A percentile compares a stretch with the other conserved stretches of the same genome.
These are phyloP conservation scores for Wilcoxina mikolae DNA, from an alignment of 495 filamentous ascomycete genomes.

Conservation along the genomic window DNA sequence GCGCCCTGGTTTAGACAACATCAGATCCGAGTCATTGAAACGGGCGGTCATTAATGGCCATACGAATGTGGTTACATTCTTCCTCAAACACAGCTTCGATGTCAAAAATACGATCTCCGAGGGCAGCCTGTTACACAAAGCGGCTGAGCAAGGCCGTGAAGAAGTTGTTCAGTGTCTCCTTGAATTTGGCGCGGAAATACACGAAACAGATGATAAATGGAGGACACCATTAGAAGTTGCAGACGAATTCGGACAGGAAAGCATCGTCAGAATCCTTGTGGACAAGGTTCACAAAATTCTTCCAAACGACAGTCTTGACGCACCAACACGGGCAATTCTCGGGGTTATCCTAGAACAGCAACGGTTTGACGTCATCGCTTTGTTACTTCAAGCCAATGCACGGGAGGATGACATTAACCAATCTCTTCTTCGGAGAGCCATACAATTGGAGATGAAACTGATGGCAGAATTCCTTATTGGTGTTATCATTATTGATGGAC, in stretches of 20 bases:
- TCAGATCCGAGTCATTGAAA: too few relatives aligned
- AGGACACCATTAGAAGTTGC: constrained; percentile 1
- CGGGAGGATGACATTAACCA: neutral
- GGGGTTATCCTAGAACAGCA: neutral
- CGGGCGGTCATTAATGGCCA: too few relatives aligned
- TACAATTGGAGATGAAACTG: neutral
- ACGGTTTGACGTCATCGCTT: neutral
- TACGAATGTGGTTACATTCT: too few relatives aligned
- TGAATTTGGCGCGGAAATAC: constrained; percentile 1
- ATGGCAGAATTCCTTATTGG: neutral
- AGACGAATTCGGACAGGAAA: neutral
- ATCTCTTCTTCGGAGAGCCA: neutral
- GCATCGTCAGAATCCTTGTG: neutral
- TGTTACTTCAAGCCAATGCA: neutral
- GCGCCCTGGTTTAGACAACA: too few relatives aligned
- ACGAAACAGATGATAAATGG: neutral
- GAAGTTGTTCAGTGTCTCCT: neutral
- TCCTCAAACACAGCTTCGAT: too few relatives aligned
- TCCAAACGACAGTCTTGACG: neutral
- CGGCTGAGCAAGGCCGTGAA: neutral
- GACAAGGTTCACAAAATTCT: neutral
- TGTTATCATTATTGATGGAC: neutral
- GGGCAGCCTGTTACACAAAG: constrained; percentile 7
- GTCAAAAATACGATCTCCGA: too few relatives aligned
- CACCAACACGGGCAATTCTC: neutral